A percentile compares a stretch with the other conserved stretches of the same genome.
These are phyloP conservation scores for Pseudevernia furfuracea DNA, from an alignment of 495 filamentous ascomycete species.

Conservation along the genomic window DNA sequence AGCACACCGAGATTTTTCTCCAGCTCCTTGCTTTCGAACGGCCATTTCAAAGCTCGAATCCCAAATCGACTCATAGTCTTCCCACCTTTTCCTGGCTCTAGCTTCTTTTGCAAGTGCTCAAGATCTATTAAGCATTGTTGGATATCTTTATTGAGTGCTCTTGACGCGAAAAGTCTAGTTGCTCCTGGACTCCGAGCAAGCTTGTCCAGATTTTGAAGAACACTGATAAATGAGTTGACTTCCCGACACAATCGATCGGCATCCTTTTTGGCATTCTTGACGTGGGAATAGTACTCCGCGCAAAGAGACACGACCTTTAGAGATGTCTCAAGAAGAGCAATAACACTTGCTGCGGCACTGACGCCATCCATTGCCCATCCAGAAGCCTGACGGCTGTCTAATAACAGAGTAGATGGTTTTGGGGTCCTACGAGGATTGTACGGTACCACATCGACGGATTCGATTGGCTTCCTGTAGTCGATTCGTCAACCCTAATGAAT, in stretches of 20 bases:
- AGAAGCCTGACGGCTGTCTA: slow-evolving; percentile 7
- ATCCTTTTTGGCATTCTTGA: slow-evolving; percentile 33
- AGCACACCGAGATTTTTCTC: no score
- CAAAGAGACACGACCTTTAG: slow-evolving; percentile 12
- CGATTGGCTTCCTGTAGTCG: slow-evolving; percentile 5
- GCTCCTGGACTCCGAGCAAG: slow-evolving; percentile 16
- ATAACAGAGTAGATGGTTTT: slow-evolving; percentile 3
- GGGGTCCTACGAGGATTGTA: neutral
- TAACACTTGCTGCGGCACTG: slow-evolving; percentile 31
- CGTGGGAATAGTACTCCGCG: slow-evolving; percentile 19
- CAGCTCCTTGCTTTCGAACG: no score
- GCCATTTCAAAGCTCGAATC: no score
- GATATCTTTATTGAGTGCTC: no score
- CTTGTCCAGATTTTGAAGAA: slow-evolving; percentile 25
- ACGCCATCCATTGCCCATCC: slow-evolving; percentile 28
- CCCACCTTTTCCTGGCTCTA: no score
- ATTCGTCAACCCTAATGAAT: neutral
- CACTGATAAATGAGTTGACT: slow-evolving; percentile 26
- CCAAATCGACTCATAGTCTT: no score
- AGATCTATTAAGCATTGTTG: no score
- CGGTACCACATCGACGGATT: neutral
- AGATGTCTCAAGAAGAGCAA: slow-evolving; percentile 35
- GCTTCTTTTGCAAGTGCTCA: no score
- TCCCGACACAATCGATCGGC: slow-evolving; percentile 30
- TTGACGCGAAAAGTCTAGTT: no score